phyloP scores from a whole-genome alignment of 352 stramenopile species.

The Phytophthora vignae region DNA sequence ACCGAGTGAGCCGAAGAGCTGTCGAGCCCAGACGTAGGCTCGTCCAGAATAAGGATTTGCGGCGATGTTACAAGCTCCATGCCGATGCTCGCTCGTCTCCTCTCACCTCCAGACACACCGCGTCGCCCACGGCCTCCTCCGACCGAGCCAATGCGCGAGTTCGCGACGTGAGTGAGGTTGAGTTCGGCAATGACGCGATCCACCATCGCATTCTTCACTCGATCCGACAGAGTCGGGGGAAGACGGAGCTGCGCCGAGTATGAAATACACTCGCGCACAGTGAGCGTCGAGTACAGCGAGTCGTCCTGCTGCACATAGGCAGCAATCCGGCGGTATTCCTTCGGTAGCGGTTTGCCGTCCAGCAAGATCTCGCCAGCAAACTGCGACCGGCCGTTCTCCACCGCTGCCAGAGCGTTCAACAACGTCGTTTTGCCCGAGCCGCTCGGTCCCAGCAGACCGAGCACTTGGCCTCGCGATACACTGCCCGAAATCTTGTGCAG shows the following conservation, averaged over 20 bases:
- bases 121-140: slow-evolving; percentile 43
- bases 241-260: slow-evolving; percentile 80
- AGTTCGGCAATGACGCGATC: slow-evolving; percentile 67
- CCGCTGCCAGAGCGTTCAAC: slow-evolving; percentile 69
- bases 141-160: slow-evolving; percentile 56
- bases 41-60: slow-evolving; percentile 87
- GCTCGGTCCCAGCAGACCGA: slow-evolving; percentile 71
- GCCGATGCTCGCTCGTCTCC: slow-evolving; percentile 91
- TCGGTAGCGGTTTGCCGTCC: slow-evolving; percentile 56
- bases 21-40: slow-evolving; percentile 93
- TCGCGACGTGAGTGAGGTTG: slow-evolving; percentile 64
- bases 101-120: slow-evolving; percentile 93
- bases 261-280: slow-evolving; percentile 77
- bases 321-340: slow-evolving; percentile 69
- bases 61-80: slow-evolving; percentile 92
- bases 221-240: slow-evolving; percentile 44
- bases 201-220: slow-evolving; percentile 72
- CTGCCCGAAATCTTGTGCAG: slow-evolving; percentile 63
- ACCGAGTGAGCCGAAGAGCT: slow-evolving; percentile 88
- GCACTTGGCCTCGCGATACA: slow-evolving; percentile 58
- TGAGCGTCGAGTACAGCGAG: slow-evolving; percentile 74
- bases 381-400: slow-evolving; percentile 62
- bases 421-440: slow-evolving; percentile 83
- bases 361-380: slow-evolving; percentile 63
- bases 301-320: slow-evolving; percentile 90